Percentiles rank a stretch among this genome's conserved stretches.
phyloP scores from a whole-genome alignment of 805 yeast genomes.

The Aciculoconidium aculeatum region DNA sequence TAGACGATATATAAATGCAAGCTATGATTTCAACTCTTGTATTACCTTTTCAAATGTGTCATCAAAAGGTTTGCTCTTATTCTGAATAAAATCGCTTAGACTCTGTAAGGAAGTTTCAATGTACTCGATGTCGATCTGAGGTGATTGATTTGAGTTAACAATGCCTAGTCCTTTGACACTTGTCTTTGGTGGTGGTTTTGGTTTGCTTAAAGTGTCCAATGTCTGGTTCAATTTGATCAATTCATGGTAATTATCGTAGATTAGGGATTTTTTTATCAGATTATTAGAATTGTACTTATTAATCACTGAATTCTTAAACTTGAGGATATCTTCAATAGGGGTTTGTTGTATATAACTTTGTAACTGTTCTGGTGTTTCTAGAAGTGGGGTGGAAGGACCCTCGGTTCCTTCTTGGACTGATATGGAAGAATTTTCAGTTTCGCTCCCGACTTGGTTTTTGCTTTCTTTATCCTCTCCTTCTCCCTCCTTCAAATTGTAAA shows the following conservation, averaged over 20 bases:
- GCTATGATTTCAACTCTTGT: conserved; percentile 3
- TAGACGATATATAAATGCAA: conserved; percentile 42
- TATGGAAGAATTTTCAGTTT: too few relatives aligned
- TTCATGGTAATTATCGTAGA: conserved; percentile 72
- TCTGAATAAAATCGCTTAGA: conserved; percentile 17
- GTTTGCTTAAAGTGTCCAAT: conserved; percentile 18
- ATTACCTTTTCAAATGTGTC: conserved; percentile 18
- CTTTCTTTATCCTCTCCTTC: conserved; percentile 9
- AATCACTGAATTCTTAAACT: conserved; percentile 29
- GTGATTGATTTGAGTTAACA: neutral
- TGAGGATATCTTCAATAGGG: conserved; percentile 25
- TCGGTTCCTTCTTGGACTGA: too few relatives aligned
- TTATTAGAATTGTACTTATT: conserved; percentile 47
- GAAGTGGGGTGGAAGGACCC: too few relatives aligned
- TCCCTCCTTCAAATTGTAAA: conserved; percentile 27
- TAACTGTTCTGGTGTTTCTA: neutral
- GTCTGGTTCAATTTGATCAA: conserved; percentile 61
- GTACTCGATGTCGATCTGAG: conserved; percentile 11
- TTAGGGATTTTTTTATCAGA: conserved; percentile 61
- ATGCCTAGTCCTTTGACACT: conserved; percentile 2
- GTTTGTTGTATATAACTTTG: conserved; percentile 14
- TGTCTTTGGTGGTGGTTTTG: conserved; percentile 2
- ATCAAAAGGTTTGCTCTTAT: conserved; percentile 14
- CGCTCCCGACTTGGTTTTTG: conserved; percentile 1
- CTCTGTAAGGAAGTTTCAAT: conserved; percentile 19